Conservation (phyloP, 1,139 yeast species). For the Diutina siamensis region DNA sequence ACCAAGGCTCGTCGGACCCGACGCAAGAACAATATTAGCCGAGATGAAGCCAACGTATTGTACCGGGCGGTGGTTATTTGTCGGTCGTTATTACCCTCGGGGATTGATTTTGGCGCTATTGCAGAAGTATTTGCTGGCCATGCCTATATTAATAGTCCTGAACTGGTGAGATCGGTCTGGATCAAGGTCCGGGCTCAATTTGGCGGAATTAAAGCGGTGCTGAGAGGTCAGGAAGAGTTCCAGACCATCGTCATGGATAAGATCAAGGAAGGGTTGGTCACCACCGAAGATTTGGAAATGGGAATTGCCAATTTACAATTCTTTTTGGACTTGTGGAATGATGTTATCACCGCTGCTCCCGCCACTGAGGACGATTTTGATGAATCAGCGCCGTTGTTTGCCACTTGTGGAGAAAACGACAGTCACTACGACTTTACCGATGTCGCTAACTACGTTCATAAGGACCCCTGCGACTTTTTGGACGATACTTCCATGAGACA, state of each 20-base stretch:
- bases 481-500: not conserved
- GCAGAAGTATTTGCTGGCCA: slow-evolving; percentile 1
- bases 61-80: slow-evolving; percentile 5
- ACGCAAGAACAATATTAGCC: not conserved
- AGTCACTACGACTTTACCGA: not conserved
- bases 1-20: not conserved
- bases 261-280: not conserved
- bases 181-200: not conserved
- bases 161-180: not conserved
- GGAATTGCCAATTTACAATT: not conserved
- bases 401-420: not conserved
- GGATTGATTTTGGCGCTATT: slow-evolving; percentile 2
- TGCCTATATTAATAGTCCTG: not conserved
- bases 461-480: not conserved
- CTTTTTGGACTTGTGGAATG: slow-evolving; percentile 4
- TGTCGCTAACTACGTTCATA: not conserved
- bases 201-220: slow-evolving; percentile 2
- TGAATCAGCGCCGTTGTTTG: slow-evolving; percentile 1
- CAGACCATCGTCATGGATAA: not conserved
- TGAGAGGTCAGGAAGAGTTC: not conserved
- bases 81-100: not conserved
- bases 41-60: slow-evolving; percentile 2
- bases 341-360: not conserved
- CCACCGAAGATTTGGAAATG: slow-evolving; percentile 1
- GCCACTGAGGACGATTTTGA: not conserved